Base-by-base conservation (phyloP, 176 grass and related monocot genomes). In the Aegilops longissima region DNA sequence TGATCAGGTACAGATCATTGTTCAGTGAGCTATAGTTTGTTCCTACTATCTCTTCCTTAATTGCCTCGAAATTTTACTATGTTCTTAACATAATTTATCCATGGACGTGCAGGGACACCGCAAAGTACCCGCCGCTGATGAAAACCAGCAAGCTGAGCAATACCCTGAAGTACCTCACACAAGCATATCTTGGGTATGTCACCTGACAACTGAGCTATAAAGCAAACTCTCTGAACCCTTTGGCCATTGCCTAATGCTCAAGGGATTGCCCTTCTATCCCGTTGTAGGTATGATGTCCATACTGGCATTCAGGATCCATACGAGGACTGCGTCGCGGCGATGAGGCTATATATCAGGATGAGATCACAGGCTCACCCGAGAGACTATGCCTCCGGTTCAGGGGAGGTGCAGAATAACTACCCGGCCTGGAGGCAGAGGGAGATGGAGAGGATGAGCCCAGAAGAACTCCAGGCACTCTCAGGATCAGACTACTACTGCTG, bases 101-200 rank as follows among this genome's bases (percentile, higher is more conserved):
- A n/a, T 54, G 34, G 65, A 66, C 82, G 33, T 66, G 52, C 67
- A 98, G 95, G 78, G 95, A 98, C 52, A 95, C 86, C 59, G 91
- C 89, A 25, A 92, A 87, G 9, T 98, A 98, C 87, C 93, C 95
- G 38, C 95, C 91, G 39, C 70, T 98, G 89, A 95, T 93, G 95
- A 98, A 95, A 86, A 98, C 95, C 12, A 98, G 89, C 95, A 98
- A 95, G 91, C 89, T 98, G 78, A 95, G 87, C 61, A 98, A 98
- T 81, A 86, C 93, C 21, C 83, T 95, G 6, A 98, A 93, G 86
- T 95, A 98, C 81, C 91, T 98, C 27, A 73, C 95, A 78, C 93
- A 93, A 82, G 89, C 95, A 31, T 95, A 98, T 82, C 88, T 98
- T 77, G 93, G 95, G 95, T 93, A 91, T 87, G 91, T 45, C n/a